Evolutionary conservation across 2,329 filamentous ascomycete genomes (phyloP).

Genomic region (Monosporascus sp.): DNA sequence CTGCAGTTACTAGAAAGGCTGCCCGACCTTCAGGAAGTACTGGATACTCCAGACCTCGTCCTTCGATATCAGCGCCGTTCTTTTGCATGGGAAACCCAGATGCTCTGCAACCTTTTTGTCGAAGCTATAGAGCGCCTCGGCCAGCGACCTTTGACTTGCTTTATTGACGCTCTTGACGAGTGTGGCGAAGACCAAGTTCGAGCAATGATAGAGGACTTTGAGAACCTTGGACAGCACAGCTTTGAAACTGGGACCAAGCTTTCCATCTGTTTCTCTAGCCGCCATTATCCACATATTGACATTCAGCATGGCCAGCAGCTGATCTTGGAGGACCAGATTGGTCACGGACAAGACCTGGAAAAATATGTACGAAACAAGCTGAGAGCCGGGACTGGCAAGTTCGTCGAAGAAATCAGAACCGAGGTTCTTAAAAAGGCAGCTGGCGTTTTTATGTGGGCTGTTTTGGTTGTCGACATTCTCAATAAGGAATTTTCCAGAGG

Average conservation of each 20-base stretch:
- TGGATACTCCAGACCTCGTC: constrained; percentile 13
- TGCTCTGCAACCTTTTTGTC: too few species aligned
- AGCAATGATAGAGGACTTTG: constrained; percentile 7
- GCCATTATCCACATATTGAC: constrained; percentile 39
- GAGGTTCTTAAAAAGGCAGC: constrained; percentile 32
- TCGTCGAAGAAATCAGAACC: constrained; percentile 10
- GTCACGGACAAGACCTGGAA: constrained; percentile 20
- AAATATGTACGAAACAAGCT: constrained; percentile 26
- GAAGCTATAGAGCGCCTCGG: too few species aligned
- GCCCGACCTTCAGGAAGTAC: constrained; percentile 23
- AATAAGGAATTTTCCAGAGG: constrained; percentile 13
- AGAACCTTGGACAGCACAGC: constrained; percentile 1
- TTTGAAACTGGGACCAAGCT: background rate
- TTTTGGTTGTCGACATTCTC: background rate
- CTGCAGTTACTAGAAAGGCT: constrained; percentile 34
- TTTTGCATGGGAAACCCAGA: too few species aligned
- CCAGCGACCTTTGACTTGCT: background rate
- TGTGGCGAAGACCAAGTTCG: constrained; percentile 6
- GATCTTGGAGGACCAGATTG: constrained; percentile 18
- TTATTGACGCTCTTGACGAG: constrained; percentile 13
- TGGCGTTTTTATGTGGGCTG: constrained; percentile 18
- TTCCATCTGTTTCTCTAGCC: constrained; percentile 13
- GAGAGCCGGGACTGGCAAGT: constrained; percentile 8
- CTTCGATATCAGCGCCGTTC: too few species aligned
- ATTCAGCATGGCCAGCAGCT: constrained; percentile 21